Percentiles rank a stretch among this genome's conserved stretches.
phyloP scores from a whole-genome alignment of 139 green algal species.

The Chlorella sp. region DNA sequence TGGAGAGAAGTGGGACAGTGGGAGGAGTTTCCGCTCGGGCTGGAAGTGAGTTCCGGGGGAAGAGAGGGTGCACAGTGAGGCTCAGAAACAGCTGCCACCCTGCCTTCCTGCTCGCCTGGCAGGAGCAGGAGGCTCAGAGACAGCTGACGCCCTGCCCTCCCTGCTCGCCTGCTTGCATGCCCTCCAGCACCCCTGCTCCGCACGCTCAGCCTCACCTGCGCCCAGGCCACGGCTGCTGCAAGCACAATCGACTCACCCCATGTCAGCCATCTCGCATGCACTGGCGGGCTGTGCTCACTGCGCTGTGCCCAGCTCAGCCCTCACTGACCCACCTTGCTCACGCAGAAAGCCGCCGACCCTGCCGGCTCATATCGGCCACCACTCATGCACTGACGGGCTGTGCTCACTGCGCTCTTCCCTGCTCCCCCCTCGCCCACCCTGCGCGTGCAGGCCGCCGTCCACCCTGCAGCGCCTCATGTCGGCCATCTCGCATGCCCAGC shows the following conservation, averaged over 20 bases:
- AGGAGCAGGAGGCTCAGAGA: no score
- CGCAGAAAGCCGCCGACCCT: no score
- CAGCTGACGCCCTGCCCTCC: not conserved
- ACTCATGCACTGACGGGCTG: no score
- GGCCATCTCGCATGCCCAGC: conserved; percentile 8
- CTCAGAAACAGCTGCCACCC: not conserved
- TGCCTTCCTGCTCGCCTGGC: not conserved
- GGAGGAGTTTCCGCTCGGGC: conserved; percentile 18
- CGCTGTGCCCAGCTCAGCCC: no score
- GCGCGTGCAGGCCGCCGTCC: conserved; percentile 15
- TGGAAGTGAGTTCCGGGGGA: conserved; percentile 9
- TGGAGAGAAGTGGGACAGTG: conserved; percentile 41
- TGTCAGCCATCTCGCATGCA: no score
- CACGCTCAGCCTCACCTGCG: no score
- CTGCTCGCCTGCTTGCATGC: not conserved
- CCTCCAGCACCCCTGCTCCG: not conserved
- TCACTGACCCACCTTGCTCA: not conserved
- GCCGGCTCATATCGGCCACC: no score
- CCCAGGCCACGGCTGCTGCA: no score
- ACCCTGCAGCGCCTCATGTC: conserved; percentile 10
- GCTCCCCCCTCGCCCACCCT: not conserved
- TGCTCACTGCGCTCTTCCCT: not conserved
- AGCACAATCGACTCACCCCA: no score
- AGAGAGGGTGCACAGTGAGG: not conserved
- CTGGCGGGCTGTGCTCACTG: no score